Evolutionary conservation across 2,329 filamentous ascomycete genomes (phyloP).

Genomic region (Paraconiothyrium sp.): DNA sequence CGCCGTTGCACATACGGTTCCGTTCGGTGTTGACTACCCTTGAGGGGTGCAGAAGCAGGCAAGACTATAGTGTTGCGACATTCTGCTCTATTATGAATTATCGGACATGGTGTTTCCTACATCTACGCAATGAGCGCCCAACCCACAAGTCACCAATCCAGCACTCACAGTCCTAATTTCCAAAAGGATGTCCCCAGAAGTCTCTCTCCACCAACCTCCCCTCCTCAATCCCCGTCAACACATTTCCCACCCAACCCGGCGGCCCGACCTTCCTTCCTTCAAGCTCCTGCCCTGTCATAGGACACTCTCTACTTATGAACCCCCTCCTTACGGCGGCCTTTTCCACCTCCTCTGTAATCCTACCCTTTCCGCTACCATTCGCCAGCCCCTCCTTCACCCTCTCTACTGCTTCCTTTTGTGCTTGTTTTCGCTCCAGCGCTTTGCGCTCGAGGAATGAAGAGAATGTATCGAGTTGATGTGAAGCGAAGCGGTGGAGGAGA

Average conservation of each 20-base stretch:
- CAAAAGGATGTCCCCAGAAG: slow-evolving; percentile 39
- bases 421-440: slow-evolving; percentile 27
- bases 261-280: slow-evolving; percentile 20
- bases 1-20: too few species aligned
- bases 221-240: slow-evolving; percentile 39
- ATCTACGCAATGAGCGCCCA: background rate
- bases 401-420: slow-evolving; percentile 1
- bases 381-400: background rate
- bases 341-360: slow-evolving; percentile 35
- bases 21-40: too few species aligned
- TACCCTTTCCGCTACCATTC: slow-evolving; percentile 12
- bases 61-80: too few species aligned
- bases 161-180: slow-evolving; percentile 16
- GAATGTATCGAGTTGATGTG: slow-evolving; percentile 34
- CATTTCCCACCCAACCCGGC: slow-evolving; percentile 36
- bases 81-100: too few species aligned
- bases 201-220: slow-evolving; percentile 38
- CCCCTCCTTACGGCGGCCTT: slow-evolving; percentile 31
- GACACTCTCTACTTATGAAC: background rate
- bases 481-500: slow-evolving; percentile 36
- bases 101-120: too few species aligned
- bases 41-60: too few species aligned
- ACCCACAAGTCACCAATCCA: background rate
- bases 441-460: slow-evolving; percentile 36
- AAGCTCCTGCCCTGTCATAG: slow-evolving; percentile 9